A percentile compares a stretch with the other conserved stretches of the same genome.
phyloP scores from a whole-genome alignment of 2,329 filamentous ascomycete genomes.

The Phaeosphaeriaceae sp. region DNA sequence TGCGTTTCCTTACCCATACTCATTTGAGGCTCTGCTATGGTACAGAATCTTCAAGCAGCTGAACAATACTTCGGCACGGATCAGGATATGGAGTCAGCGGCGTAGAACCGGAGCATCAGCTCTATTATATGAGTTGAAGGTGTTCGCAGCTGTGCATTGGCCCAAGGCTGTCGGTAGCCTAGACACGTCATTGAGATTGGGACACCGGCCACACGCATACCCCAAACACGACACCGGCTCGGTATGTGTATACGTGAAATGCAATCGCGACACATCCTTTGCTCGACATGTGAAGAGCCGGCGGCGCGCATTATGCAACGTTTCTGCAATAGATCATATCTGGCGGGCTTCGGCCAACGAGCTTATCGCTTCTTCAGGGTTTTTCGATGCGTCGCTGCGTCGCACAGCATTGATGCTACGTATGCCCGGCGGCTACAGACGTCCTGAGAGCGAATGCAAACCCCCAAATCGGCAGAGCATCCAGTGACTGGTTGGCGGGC shows the following conservation, averaged over 20 bases:
- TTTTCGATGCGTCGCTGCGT: not conserved
- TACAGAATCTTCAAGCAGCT: not conserved
- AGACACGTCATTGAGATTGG: not conserved
- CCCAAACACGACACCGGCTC: not conserved
- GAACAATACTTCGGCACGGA: not conserved
- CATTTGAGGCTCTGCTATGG: not conserved
- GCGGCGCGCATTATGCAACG: constrained; percentile 2
- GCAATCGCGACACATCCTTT: not conserved
- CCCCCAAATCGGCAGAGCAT: not conserved
- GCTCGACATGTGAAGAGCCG: not conserved
- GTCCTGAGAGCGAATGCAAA: not conserved
- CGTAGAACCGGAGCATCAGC: no score
- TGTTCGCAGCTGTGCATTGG: not conserved
- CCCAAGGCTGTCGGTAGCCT: not conserved
- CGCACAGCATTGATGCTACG: not conserved
- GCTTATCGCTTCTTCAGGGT: not conserved
- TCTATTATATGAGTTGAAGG: no score
- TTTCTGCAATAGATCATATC: not conserved
- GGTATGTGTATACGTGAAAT: not conserved
- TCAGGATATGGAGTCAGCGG: not conserved
- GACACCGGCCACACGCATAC: not conserved
- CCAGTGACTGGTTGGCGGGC: not conserved
- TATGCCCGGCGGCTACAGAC: not conserved
- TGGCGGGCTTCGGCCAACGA: not conserved
- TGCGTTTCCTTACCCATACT: not conserved